Base-by-base conservation (phyloP, 768 basidiomycete genomes). In the Boletus sensibilis region DNA sequence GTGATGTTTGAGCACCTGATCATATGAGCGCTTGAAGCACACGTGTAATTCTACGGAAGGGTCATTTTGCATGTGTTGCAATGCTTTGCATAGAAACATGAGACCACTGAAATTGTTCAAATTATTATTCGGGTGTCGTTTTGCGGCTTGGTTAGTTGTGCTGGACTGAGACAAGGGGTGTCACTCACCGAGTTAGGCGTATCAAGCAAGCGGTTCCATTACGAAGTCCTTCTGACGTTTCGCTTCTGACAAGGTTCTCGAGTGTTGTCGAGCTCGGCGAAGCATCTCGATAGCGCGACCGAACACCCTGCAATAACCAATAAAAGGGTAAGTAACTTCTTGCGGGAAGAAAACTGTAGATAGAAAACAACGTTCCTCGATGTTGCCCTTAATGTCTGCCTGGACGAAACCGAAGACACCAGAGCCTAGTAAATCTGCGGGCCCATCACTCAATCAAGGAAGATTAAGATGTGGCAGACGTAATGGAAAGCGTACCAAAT, bases 391-490 rank as follows among this genome's bases (percentile, higher is more conserved):
- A 59, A 91, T 77, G 70, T 91, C 88, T 35, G 78, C 73, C 68
- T 90, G 88, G 7, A 90, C 82, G 65, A 90, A 91, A 42, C 79
- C 82, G 72, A 91, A 90, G 39, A 90, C 78, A 1, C 80, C 81
- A 57, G 81, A 80, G 23, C 87, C 87, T 34, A 90, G 72, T 21
- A 90, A 75, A 72, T 89, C 88, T 88, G 62, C 41, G 60, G 31
- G 3, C 25, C 25, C 39, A 58, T 55, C 50, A 43, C 51, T 51
- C 53, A 62, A 46, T 44, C 23, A 66, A 57, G 58, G 48, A 52
- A 41, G 34, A 56, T 41, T 37, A 48, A 27, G 39, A 49, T 52
- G 54, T 41, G 50, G 50, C 48, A 58, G 34, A 68, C 62, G 59
- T 68, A 64, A 70, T 68, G 53, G 51, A 53, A 40, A 57, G 49